Percentiles rank a stretch among this genome's conserved stretches.
Conservation (phyloP, 2,329 filamentous ascomycete species). For the Fusarium decemcellulare region DNA sequence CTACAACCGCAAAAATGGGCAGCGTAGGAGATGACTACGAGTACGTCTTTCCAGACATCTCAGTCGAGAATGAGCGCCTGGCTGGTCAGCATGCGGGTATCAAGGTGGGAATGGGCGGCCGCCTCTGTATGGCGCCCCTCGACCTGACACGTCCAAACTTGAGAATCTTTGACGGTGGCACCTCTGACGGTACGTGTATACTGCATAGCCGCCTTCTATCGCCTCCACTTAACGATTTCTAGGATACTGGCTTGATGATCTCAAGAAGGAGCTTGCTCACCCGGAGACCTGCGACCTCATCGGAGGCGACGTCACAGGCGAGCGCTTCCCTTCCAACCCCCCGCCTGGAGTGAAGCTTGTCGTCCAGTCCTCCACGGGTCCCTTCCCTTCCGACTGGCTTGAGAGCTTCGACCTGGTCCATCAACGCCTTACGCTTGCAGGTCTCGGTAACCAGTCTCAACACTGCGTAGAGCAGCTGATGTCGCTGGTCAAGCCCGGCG, state of each 20-base stretch:
- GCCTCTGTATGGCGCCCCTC: background rate
- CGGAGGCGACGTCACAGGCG: background rate
- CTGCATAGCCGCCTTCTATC: background rate
- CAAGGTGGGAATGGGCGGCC: constrained; percentile 6
- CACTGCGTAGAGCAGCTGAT: constrained; percentile 6
- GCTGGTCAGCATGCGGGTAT: constrained; percentile 2
- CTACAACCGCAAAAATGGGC: no score
- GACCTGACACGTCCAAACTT: background rate
- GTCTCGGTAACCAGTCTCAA: background rate
- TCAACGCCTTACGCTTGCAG: constrained; percentile 27
- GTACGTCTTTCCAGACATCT: constrained; percentile 3
- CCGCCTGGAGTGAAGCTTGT: background rate
- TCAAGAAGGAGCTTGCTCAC: background rate
- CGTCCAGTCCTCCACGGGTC: background rate
- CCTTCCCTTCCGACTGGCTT: constrained; percentile 16
- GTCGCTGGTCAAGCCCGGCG: constrained; percentile 25
- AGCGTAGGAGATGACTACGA: background rate
- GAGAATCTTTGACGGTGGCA: background rate
- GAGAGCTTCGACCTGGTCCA: constrained; percentile 27
- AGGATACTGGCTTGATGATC: background rate
- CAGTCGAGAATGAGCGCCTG: constrained; percentile 9
- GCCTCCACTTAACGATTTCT: background rate
- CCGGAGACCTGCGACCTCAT: background rate
- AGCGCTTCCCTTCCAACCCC: background rate
- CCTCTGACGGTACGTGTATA: background rate